Evolutionary conservation across 2,329 filamentous ascomycete genomes (phyloP).

Genomic region (Neonectria punicea): DNA sequence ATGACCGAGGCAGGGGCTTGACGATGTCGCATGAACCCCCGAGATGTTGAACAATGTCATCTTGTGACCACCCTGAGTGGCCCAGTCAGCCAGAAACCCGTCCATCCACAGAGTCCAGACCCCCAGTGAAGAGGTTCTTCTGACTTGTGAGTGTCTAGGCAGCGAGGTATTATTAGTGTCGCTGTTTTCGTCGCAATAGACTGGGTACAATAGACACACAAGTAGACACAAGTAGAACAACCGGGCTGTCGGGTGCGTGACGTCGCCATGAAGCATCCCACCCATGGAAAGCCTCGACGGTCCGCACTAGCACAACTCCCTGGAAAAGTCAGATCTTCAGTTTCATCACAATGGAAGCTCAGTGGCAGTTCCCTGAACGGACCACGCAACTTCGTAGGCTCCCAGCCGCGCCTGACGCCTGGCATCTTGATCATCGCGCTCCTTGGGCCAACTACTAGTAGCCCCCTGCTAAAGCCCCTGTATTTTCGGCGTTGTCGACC

Average conservation of each 20-base stretch:
- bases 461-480: conserved; percentile 33
- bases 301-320: conserved; percentile 5
- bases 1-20: background rate
- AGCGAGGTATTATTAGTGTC: background rate
- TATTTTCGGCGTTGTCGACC: conserved; percentile 36
- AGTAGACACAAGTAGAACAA: background rate
- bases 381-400: conserved; percentile 6
- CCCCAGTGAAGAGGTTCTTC: background rate
- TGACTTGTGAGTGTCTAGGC: background rate
- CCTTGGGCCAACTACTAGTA: background rate
- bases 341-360: background rate
- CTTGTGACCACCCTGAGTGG: conserved; percentile 4
- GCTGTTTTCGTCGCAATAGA: background rate
- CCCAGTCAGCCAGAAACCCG: background rate
- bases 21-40: conserved; percentile 17
- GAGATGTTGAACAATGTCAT: conserved; percentile 1
- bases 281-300: conserved; percentile 10
- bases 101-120: background rate
- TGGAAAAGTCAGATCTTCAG: background rate
- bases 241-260: background rate
- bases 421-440: conserved; percentile 11
- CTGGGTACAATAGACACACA: background rate
- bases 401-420: conserved; percentile 22
- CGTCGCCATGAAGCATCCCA: background rate
- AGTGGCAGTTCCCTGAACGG: background rate